These are phyloP conservation scores for Metschnikowia koreensis DNA, from an alignment of 805 yeast species.

Conservation along the genomic window DNA sequence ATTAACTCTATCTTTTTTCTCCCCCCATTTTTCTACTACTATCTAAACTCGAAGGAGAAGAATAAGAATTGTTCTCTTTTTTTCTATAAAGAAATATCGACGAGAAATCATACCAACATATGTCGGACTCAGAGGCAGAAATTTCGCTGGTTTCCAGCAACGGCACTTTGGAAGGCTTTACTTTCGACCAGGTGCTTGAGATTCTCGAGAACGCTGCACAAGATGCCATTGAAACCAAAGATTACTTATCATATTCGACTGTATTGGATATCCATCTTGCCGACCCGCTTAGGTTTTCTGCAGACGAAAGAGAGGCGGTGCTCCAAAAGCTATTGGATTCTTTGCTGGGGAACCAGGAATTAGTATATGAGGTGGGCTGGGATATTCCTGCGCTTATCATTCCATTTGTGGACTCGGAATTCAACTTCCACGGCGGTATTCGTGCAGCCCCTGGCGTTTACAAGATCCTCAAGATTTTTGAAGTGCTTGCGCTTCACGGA, in stretches of 20 bases:
- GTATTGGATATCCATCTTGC: constrained; percentile 59
- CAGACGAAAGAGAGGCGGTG: constrained; percentile 50
- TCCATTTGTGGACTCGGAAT: constrained; percentile 47
- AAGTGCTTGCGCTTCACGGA: constrained; percentile 63
- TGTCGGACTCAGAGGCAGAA: constrained; percentile 16
- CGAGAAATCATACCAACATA: not conserved
- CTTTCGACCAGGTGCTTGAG: constrained; percentile 26
- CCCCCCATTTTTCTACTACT: too few species aligned
- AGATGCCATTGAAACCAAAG: constrained; percentile 47
- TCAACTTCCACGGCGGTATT: constrained; percentile 25
- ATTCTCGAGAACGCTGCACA: constrained; percentile 30
- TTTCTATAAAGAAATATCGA: not conserved
- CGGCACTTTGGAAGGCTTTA: constrained; percentile 17
- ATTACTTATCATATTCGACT: constrained; percentile 71
- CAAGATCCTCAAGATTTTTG: constrained; percentile 50
- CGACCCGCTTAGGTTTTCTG: constrained; percentile 45
- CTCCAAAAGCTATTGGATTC: constrained; percentile 45
- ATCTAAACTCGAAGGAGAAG: too few species aligned
- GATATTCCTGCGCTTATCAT: constrained; percentile 75
- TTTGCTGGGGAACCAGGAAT: constrained; percentile 43
- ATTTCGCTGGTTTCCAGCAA: constrained; percentile 15
- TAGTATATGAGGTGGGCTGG: constrained; percentile 80
- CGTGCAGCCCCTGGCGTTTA: constrained; percentile 41
- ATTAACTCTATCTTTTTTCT: too few species aligned
- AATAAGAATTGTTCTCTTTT: not conserved